Conservation (phyloP, 164 flowering plant genomes). For the Tinospora cordifolia region DNA sequence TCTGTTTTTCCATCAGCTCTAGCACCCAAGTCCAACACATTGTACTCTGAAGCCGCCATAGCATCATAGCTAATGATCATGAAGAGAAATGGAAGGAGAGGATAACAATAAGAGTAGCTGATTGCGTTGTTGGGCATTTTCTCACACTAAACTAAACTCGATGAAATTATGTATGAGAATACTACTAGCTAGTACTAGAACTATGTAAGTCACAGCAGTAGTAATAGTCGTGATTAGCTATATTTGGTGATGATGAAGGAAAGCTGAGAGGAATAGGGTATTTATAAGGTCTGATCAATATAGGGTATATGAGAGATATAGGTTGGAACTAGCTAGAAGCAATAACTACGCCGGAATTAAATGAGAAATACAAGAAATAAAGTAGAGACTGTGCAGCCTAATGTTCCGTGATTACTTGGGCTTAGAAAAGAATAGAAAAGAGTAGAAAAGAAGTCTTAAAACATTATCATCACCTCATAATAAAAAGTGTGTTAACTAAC, state of each 20-base stretch:
- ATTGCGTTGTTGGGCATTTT: background rate
- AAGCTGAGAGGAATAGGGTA: background rate
- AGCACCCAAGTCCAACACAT: constrained; percentile 9
- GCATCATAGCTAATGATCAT: background rate
- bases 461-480: no score
- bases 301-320: no score
- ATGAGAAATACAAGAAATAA: background rate
- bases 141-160: no score
- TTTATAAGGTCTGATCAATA: background rate
- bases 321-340: background rate
- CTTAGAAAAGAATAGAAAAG: background rate
- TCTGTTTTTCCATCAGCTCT: constrained; percentile 5
- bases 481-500: background rate
- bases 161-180: background rate
- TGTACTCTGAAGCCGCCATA: background rate
- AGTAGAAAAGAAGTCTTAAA: no score
- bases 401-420: constrained; percentile 1
- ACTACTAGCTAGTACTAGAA: background rate
- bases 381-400: background rate
- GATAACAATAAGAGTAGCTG: background rate
- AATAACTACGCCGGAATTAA: background rate
- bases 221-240: background rate
- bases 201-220: no score
- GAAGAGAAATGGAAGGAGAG: background rate
- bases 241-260: background rate